Base-by-base conservation (phyloP, 345 rosid genomes). In the Lumnitzera littorea region DNA sequence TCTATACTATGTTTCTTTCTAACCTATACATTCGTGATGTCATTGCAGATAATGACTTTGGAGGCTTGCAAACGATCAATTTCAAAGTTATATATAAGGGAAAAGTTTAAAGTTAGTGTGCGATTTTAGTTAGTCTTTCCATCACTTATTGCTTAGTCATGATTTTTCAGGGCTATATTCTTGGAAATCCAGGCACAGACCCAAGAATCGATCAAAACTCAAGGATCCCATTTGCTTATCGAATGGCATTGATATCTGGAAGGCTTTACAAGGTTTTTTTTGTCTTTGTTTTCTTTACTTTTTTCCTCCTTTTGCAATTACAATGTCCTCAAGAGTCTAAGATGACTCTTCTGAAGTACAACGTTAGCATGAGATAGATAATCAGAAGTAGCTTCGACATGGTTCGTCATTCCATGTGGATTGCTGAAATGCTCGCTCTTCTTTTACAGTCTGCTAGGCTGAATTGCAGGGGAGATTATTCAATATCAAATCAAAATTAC, bases 151-250 rank as follows among this genome's bases (percentile, higher is more conserved):
- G 43, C 29, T 53, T 16, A 52, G 65, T 16, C 17, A 24, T 10
- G 6, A 50, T 48, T 49, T 15, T 49, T 36, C 53, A 74, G 79
- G 79, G 73, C 3, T 75, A 75, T 51, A 12, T 75, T 50, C 70
- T 75, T 5, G 76, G 79, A 50, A 75, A 75, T 61, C 79, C 76
- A 14, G 72, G 36, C 23, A 71, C 79, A 9, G 68, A 67, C 10
- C 2, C 27, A 20, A 41, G 50, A 23, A 53, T 64, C 12, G 76
- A 75, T 62, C 27, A 64, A 13, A 55, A 71, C 50, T 64, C 76
- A 56, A 75, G 63, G 55, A 55, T 71, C 8, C 63, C 73, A 14
- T 71, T 64, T 50, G 64, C 36, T 16, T 67, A 71, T 23, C 61
- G 68, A 15, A 48, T 65, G 47, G 67, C 70, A 10, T 58, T 76